Evolutionary conservation across 768 basidiomycete genomes (phyloP).

Genomic region (Asterophora lycoperdoides): DNA sequence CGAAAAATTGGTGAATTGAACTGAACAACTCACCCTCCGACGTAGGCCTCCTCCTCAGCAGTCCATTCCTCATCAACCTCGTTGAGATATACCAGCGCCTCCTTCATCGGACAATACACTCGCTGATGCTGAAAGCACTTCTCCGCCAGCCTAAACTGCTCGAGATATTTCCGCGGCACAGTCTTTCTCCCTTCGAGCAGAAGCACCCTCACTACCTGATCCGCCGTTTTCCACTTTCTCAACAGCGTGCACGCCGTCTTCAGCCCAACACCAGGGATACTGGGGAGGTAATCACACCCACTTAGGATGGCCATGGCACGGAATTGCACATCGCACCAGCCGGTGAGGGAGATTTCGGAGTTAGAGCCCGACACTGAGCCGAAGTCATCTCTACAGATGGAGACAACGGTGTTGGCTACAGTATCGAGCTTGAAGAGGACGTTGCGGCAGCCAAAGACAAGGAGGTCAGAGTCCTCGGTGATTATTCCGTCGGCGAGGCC

Average conservation of each 20-base stretch:
- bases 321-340: slow-evolving; percentile 90
- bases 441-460: slow-evolving; percentile 92
- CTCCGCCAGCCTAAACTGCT: slow-evolving; percentile 77
- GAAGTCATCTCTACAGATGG: slow-evolving; percentile 66
- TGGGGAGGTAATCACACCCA: slow-evolving; percentile 90
- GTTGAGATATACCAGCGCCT: slow-evolving; percentile 67
- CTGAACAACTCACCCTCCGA: slow-evolving; percentile 53
- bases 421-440: slow-evolving; percentile 93
- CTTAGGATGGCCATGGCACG: slow-evolving; percentile 91
- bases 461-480: slow-evolving; percentile 96
- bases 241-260: slow-evolving; percentile 88
- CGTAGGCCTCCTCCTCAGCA: slow-evolving; percentile 61
- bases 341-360: slow-evolving; percentile 67
- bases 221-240: slow-evolving; percentile 80
- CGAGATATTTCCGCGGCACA: slow-evolving; percentile 74
- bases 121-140: slow-evolving; percentile 91
- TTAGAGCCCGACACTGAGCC: slow-evolving; percentile 46
- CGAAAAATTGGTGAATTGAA: neutral
- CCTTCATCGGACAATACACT: slow-evolving; percentile 73
- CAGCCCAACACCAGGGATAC: slow-evolving; percentile 86
- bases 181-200: slow-evolving; percentile 79
- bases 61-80: slow-evolving; percentile 57
- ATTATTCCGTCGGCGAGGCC: slow-evolving; percentile 88
- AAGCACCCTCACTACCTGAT: slow-evolving; percentile 74
- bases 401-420: slow-evolving; percentile 56